Base-by-base conservation (phyloP, 2,329 filamentous ascomycete species). In the Xylariaceae sp. region DNA sequence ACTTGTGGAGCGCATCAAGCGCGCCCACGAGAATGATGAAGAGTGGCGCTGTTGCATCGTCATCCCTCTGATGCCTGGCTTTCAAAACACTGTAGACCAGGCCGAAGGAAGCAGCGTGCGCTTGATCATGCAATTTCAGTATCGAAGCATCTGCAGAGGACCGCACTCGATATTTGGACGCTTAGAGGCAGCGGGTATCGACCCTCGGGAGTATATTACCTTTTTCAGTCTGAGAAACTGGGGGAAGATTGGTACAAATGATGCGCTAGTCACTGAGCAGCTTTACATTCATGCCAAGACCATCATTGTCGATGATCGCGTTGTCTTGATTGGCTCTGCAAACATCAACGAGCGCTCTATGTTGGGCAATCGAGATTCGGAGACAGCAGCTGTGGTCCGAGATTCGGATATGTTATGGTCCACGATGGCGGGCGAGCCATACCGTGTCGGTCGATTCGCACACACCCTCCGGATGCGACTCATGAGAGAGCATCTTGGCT, bases 311-410 rank as follows among this genome's bases (percentile, higher is more conserved):
- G 93, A 98, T 63, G 93, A 98, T 58, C 81, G 91, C 26, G 81
- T 93, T 43, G 91, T 85, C 16, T 82, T 98, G 47, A 98, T 98
- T 54, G 93, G 93, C 15, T 97, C 91, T 34, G 93, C 93, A 39
- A 98, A 98, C 61, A 97, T 98, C 72, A 98, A 98, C 56, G 93
- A 98, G 64, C 83, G 93, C 34, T 97, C 91, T 6, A 89, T 97
- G 89, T 65, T 96, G 47, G 93, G 93, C 8, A 85, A 80, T 37
- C 81, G 93, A 56, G 93, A 98, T 64, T 96, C 91, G 0, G 93
- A 98, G 65, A 82, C 87, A 48, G 93, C 91, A 4, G 85, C 90
- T 6, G 78, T 97, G 33, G 87, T 98, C 32, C 81, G 91, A 39
- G 93, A 98, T 61, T 91, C 87, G 1, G 89, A 96, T 61, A 89